Base-by-base conservation (phyloP, 805 yeast genomes). In the Ogataea paradorogensis region DNA sequence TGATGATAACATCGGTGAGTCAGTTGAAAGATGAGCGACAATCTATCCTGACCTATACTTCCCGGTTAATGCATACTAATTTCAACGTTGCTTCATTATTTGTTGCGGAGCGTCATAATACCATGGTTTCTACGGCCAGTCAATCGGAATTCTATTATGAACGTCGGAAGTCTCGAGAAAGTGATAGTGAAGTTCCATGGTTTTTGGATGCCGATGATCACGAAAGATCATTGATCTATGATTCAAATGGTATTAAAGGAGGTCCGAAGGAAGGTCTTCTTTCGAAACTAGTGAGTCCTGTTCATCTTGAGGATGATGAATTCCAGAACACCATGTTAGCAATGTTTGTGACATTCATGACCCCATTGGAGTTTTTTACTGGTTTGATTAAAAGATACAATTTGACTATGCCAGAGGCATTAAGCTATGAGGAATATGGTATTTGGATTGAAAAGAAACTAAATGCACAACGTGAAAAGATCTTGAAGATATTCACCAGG, bases 371-470 rank as follows among this genome's bases (percentile, higher is more conserved):
- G 37, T 66, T 90, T 26, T 65, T 85, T 30, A 70, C 71, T 28
- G 57, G 75, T 30, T 63, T 87, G 51, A 73, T 84, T 23, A 72
- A 73, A 27, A 69, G 95, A 40, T 91, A 81, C 61, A 73, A 80
- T 40, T 63, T 78, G 11, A 77, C 76, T 46, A 93, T 96, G 15
- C 96, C 96, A 0, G 96, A 86, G 53, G 95, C 95, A 0, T 63
- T 91, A 44, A 78, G 85, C 43, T 85, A 79, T 55, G 95, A 84
- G 46, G 95, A 87, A 53, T 86, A 84, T 58, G 76, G 78, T 31
- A 62, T 71, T 8, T 88, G 96, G 96, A 70, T 80, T 8, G 77
- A 78, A 29, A 76, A 74, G 54, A 86, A 86, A 53, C 78, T 82
- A 43, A 69, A 67, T 42, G 87, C 86, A 1, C 80, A 84, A 23